These are phyloP conservation scores for Calonectria montana DNA, from an alignment of 2,329 filamentous ascomycete species.

Conservation along the genomic window DNA sequence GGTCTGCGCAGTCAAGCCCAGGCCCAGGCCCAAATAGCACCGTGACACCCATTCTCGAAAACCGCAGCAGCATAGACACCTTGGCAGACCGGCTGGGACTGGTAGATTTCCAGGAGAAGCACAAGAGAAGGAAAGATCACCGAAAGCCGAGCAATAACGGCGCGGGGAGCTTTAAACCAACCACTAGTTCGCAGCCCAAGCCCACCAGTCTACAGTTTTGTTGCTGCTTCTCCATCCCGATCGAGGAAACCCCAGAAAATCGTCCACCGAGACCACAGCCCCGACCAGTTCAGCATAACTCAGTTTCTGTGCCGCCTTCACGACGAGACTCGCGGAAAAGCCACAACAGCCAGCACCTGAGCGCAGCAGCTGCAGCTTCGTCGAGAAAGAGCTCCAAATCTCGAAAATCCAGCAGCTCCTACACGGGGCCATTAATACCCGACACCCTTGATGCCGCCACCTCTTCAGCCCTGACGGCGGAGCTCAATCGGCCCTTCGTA, in stretches of 20 bases:
- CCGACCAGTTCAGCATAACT: conserved; percentile 55
- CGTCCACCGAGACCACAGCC: conserved; percentile 59
- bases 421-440: conserved; percentile 70
- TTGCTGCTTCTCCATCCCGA: conserved; percentile 64
- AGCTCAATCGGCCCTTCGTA: conserved; percentile 75
- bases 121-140: conserved; percentile 38
- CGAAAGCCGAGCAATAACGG: conserved; percentile 40
- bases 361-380: conserved; percentile 40
- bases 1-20: conserved; percentile 58
- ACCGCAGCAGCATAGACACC: conserved; percentile 86
- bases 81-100: conserved; percentile 83
- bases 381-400: conserved; percentile 46
- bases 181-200: conserved; percentile 36
- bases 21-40: conserved; percentile 56
- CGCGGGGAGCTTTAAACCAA: conserved; percentile 25
- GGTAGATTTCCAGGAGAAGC: conserved; percentile 69
- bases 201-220: conserved; percentile 53
- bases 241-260: conserved; percentile 55
- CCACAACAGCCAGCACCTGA: conserved; percentile 30
- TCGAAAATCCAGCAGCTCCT: conserved; percentile 46
- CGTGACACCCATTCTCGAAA: conserved; percentile 67
- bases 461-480: conserved; percentile 76
- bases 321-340: conserved; percentile 31
- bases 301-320: conserved; percentile 33
- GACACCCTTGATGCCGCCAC: conserved; percentile 73